Conservation (phyloP, 1,284 basidiomycete genomes). For the Ustilago xerochloae region DNA sequence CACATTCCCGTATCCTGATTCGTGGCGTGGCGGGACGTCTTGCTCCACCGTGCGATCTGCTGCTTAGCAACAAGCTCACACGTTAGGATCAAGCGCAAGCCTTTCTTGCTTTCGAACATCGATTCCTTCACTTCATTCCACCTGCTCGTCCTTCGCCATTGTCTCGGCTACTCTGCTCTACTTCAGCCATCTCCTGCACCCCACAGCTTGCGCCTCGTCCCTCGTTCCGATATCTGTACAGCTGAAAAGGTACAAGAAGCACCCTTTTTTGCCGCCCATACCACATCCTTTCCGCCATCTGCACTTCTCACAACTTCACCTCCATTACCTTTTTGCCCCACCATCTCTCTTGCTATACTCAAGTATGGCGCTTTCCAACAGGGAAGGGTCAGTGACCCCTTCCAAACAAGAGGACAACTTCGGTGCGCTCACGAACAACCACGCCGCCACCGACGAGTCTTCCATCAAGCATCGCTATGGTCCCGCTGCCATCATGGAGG, state of each 20-base stretch:
- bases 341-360: neutral
- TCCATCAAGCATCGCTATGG: slow-evolving; percentile 17
- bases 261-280: neutral
- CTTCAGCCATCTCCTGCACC: neutral
- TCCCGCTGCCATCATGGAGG: slow-evolving; percentile 11
- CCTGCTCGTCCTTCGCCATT: neutral
- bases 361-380: slow-evolving; percentile 21
- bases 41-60: neutral
- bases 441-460: slow-evolving; percentile 11
- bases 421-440: neutral
- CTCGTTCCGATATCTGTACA: neutral
- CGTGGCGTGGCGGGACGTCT: neutral
- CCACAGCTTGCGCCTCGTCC: neutral
- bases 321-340: neutral
- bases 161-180: neutral
- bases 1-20: neutral
- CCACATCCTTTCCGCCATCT: neutral
- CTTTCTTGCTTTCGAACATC: neutral
- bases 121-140: neutral
- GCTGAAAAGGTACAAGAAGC: slow-evolving; percentile 18
- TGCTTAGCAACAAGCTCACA: too few species aligned
- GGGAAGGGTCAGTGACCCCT: slow-evolving; percentile 27
- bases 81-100: neutral
- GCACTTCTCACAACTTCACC: neutral
- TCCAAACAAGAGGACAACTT: slow-evolving; percentile 34